Evolutionary conservation across 2,329 filamentous ascomycete genomes (phyloP), one percentile per base, ranked within the genome.

Genomic region (Aureobasidium sp.): DNA sequence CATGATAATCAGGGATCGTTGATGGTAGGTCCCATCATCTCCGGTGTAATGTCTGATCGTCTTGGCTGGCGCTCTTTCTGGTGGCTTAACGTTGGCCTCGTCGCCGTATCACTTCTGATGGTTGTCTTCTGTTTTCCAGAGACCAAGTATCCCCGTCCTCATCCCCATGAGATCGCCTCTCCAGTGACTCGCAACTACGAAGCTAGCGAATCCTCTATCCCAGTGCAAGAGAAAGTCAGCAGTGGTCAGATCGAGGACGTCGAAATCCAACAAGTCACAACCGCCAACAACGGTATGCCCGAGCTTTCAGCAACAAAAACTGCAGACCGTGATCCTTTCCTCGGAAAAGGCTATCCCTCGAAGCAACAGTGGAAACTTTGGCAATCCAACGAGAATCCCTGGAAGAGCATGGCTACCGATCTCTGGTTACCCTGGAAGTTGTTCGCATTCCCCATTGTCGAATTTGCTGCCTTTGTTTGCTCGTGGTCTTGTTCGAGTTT

Each of bases 381-480:
- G 73, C 84, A 87, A 67, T 72, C 79, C 0, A 85, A 82, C 69
- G 76, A 82, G 2, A 78, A 85, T 55, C 79, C 81, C 0, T 76
- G 78, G 68, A 79, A 78, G 69, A 81, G 79, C 27, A 78, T 90
- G 33, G 48, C 86, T 2, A 74, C 82, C 36, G 87, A 88, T 69
- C 79, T 91, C 27, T 89, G 84, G 83, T 81, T 87, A 10, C 89
- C 89, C 0, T 89, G 86, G 84, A 88, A 90, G 70, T 79, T 91
- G 1, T 85, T 89, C 72, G 70, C 81, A 0, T 91, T 88, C 74
- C 89, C 89, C 0, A 90, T 91, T 66, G 85, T 91, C 48, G 84
- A 90, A 68, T 88, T 89, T 66, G 81, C 88, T 1, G 82, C 86
- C 20, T 90, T 91, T 69, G 83, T 89, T 31, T 87, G 90, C 9